Evolutionary conservation across 2,329 filamentous ascomycete genomes (phyloP).

Genomic region (Botryosphaeria dothidea): DNA sequence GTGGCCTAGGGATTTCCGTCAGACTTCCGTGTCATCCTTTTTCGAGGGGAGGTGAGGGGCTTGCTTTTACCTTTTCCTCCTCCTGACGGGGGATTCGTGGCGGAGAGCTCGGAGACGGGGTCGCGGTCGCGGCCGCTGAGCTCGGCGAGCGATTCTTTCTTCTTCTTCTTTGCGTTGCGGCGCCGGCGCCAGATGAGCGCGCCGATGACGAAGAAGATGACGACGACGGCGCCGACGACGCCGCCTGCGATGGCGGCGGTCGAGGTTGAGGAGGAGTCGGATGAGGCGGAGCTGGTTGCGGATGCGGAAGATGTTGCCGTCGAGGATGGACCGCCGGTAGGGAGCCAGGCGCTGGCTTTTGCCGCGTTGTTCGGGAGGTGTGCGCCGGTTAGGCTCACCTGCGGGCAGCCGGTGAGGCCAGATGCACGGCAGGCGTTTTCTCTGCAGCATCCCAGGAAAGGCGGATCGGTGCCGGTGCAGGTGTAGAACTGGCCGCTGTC

Average conservation of each 20-base stretch:
- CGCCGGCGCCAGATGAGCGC: slow-evolving; percentile 11
- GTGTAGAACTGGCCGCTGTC: slow-evolving; percentile 36
- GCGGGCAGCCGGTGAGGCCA: slow-evolving; percentile 27
- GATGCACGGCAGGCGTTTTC: slow-evolving; percentile 33
- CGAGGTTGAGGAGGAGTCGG: slow-evolving; percentile 3
- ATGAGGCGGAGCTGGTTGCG: background rate
- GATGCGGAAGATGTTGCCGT: slow-evolving; percentile 14
- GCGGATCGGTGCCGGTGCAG: slow-evolving; percentile 29
- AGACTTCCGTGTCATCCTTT: too few relatives aligned
- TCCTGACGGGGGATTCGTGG: background rate
- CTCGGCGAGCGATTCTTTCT: too few relatives aligned
- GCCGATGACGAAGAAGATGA: slow-evolving; percentile 28
- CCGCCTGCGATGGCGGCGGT: slow-evolving; percentile 31
- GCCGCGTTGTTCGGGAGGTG: slow-evolving; percentile 26
- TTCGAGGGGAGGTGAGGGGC: too few relatives aligned
- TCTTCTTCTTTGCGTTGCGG: background rate
- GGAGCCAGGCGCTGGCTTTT: slow-evolving; percentile 25
- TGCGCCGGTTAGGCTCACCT: slow-evolving; percentile 30
- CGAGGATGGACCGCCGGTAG: slow-evolving; percentile 11
- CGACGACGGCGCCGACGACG: slow-evolving; percentile 29
- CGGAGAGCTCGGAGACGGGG: background rate
- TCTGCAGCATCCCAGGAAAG: slow-evolving; percentile 43
- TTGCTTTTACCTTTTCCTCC: background rate
- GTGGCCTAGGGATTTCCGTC: too few relatives aligned
- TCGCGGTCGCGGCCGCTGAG: background rate